A percentile compares a stretch with the other conserved stretches of the same genome.
Conservation (phyloP, 805 yeast genomes). For the Lachancea kluyveri region DNA sequence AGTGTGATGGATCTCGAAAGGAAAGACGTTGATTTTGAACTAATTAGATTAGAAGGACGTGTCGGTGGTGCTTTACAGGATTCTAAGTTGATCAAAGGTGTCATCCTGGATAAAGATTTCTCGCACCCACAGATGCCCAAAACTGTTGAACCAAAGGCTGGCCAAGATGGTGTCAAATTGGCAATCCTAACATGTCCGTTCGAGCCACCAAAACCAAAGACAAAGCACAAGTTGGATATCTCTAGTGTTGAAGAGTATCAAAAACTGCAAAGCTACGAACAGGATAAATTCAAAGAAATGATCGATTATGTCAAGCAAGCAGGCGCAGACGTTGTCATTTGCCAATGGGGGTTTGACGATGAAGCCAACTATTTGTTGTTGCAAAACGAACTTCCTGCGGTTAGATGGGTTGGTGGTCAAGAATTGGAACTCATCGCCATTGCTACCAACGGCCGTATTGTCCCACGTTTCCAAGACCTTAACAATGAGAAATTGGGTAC, state of each 20-base stretch:
- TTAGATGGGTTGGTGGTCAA: slow-evolving; percentile 98
- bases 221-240: slow-evolving; percentile 94
- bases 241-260: slow-evolving; percentile 91
- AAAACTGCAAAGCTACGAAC: slow-evolving; percentile 87
- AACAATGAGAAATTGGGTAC: slow-evolving; percentile 74
- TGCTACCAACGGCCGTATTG: slow-evolving; percentile 96
- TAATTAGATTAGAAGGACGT: slow-evolving; percentile 91
- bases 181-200: slow-evolving; percentile 98
- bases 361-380: slow-evolving; percentile 92
- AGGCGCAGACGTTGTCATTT: slow-evolving; percentile 93
- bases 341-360: slow-evolving; percentile 99
- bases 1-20: slow-evolving; percentile 88
- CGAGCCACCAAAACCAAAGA: slow-evolving; percentile 99
- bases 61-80: slow-evolving; percentile 92
- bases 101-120: slow-evolving; percentile 90
- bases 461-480: slow-evolving; percentile 93
- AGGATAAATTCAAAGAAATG: slow-evolving; percentile 85
- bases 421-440: slow-evolving; percentile 94
- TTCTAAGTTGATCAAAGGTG: slow-evolving; percentile 82
- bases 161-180: slow-evolving; percentile 54
- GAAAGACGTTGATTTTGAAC: slow-evolving; percentile 94
- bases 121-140: slow-evolving; percentile 99
- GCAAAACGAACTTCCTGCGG: slow-evolving; percentile 87
- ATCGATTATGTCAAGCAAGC: slow-evolving; percentile 75
- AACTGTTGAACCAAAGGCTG: slow-evolving; percentile 36